phyloP scores from a whole-genome alignment of 1,139 yeast genomes.

The Dujonia santamariae region DNA sequence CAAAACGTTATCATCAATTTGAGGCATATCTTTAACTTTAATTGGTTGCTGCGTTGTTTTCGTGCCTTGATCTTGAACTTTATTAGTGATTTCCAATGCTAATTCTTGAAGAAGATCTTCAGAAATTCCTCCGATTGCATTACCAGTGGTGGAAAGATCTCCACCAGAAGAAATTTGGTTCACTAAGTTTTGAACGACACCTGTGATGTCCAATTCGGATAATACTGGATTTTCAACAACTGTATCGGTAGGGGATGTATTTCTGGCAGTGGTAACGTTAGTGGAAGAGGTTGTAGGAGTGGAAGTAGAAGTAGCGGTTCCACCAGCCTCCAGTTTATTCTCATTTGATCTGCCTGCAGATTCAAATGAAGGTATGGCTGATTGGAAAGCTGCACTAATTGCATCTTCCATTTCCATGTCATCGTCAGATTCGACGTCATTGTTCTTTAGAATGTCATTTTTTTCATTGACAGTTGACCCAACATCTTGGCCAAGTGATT shows the following conservation, averaged over 20 bases:
- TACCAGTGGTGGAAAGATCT: conserved; percentile 5
- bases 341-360: conserved; percentile 7
- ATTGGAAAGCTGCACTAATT: conserved; percentile 32
- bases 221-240: too few relatives aligned
- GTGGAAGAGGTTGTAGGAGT: too few relatives aligned
- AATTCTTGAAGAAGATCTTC: conserved; percentile 29
- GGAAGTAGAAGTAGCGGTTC: too few relatives aligned
- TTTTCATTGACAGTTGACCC: neutral
- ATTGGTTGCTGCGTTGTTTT: conserved; percentile 9
- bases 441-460: neutral
- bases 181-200: conserved; percentile 19
- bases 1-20: conserved; percentile 35
- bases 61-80: conserved; percentile 29
- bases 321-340: conserved; percentile 6
- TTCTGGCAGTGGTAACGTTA: too few relatives aligned
- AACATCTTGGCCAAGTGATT: conserved; percentile 7
- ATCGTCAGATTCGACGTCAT: conserved; percentile 10
- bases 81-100: conserved; percentile 32
- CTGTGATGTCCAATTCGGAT: too few relatives aligned
- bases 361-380: conserved; percentile 18
- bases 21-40: conserved; percentile 25
- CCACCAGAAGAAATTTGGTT: conserved; percentile 7
- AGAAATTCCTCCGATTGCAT: conserved; percentile 10
- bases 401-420: conserved; percentile 28
- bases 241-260: too few relatives aligned